Percentiles rank a stretch among this genome's conserved stretches.
Evolutionary conservation across 192 early-diverging fungal species (phyloP).

Genomic region (Coemansia reversa): DNA sequence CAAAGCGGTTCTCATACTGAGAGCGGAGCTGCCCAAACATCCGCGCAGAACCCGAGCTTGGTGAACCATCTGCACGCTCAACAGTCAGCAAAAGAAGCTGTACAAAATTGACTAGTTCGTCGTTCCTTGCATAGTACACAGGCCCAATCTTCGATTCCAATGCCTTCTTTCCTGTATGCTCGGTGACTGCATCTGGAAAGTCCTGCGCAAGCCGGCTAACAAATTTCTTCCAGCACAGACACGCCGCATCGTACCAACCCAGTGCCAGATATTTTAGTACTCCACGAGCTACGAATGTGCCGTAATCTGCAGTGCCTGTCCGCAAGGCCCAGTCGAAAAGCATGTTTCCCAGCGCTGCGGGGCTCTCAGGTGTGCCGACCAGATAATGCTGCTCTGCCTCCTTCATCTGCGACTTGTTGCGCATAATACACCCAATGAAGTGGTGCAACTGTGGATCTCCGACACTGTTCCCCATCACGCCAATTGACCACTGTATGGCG

Average conservation of each 20-base stretch:
- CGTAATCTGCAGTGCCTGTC: slow-evolving; percentile 62
- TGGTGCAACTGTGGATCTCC: slow-evolving; percentile 52
- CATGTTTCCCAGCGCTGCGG: slow-evolving; percentile 68
- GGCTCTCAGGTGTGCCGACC: slow-evolving; percentile 81
- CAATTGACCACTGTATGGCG: slow-evolving; percentile 52
- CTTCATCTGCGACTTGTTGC: slow-evolving; percentile 66
- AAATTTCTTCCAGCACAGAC: slow-evolving; percentile 55
- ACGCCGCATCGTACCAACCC: slow-evolving; percentile 56
- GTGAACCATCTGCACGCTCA: slow-evolving; percentile 55
- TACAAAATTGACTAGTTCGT: slow-evolving; percentile 63
- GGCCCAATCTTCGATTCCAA: slow-evolving; percentile 51
- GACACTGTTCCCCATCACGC: slow-evolving; percentile 17
- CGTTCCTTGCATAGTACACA: slow-evolving; percentile 43
- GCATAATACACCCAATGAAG: slow-evolving; percentile 45
- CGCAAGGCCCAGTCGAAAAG: slow-evolving; percentile 73
- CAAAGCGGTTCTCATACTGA: slow-evolving; percentile 39
- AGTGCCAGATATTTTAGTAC: slow-evolving; percentile 74
- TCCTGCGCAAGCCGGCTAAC: slow-evolving; percentile 25
- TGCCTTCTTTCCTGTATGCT: slow-evolving; percentile 18
- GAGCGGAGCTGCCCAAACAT: slow-evolving; percentile 29
- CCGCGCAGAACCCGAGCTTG: slow-evolving; percentile 20
- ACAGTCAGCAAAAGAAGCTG: slow-evolving; percentile 66
- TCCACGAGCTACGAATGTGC: slow-evolving; percentile 74
- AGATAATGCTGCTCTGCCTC: slow-evolving; percentile 86
- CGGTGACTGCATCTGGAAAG: slow-evolving; percentile 13